Percentiles rank a stretch among this genome's conserved stretches.
These are phyloP conservation scores for Phytophthora hibernalis DNA, from an alignment of 352 stramenopile species.

Conservation along the genomic window DNA sequence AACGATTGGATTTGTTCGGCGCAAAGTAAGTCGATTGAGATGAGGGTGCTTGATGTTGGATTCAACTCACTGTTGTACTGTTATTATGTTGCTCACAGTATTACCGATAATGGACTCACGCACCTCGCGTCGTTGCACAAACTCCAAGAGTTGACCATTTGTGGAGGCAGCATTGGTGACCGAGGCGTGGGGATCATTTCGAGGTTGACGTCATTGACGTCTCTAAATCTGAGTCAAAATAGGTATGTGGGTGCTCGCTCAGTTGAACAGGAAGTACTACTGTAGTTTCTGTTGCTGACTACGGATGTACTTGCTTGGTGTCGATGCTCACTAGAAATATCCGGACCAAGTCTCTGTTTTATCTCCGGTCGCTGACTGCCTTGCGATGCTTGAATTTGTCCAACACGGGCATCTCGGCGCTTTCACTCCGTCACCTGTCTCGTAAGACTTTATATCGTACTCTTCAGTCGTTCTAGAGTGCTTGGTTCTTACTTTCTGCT, in stretches of 20 bases:
- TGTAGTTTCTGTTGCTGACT: background rate
- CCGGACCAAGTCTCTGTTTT: constrained; percentile 66
- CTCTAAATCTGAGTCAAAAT: constrained; percentile 88
- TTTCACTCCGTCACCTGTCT: constrained; percentile 76
- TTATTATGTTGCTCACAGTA: constrained; percentile 35
- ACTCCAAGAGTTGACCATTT: constrained; percentile 73
- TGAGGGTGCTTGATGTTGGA: background rate
- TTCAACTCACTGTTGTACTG: constrained; percentile 6
- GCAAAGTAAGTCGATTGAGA: constrained; percentile 52
- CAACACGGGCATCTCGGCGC: constrained; percentile 70
- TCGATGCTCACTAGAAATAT: constrained; percentile 60
- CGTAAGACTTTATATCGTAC: constrained; percentile 40
- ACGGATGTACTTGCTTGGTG: background rate
- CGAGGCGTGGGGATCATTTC: constrained; percentile 76
- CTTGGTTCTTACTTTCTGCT: constrained; percentile 7
- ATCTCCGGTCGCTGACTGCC: constrained; percentile 61
- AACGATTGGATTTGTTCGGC: constrained; percentile 77
- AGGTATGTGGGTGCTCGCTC: constrained; percentile 30
- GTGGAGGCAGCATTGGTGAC: constrained; percentile 70
- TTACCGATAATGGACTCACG: constrained; percentile 75
- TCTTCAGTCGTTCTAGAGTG: constrained; percentile 1
- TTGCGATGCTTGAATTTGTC: constrained; percentile 80
- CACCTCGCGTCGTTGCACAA: constrained; percentile 60
- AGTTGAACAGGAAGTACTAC: background rate
- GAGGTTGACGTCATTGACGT: constrained; percentile 74